phyloP scores from a whole-genome alignment of 2,329 filamentous ascomycete genomes.

The Paraphoma chrysanthemicola region DNA sequence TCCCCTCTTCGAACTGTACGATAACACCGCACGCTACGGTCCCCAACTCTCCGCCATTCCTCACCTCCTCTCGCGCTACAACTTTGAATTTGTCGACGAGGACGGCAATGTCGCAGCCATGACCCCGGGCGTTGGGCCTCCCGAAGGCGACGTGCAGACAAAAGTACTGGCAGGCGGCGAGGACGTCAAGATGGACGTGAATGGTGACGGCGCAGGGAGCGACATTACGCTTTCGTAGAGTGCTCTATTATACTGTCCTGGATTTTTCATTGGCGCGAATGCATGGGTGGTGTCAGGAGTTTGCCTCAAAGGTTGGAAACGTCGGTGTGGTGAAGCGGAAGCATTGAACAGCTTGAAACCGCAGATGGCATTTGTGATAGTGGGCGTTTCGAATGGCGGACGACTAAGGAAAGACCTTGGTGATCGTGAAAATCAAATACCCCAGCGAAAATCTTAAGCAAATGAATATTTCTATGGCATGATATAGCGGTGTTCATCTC shows the following conservation, averaged over 20 bases:
- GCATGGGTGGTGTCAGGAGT: conserved; percentile 11
- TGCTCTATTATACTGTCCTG: neutral
- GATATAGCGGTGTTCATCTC: too few species aligned
- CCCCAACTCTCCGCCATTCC: conserved; percentile 96
- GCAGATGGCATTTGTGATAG: too few species aligned
- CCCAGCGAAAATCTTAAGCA: too few species aligned
- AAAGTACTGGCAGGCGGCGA: conserved; percentile 49
- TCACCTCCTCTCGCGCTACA: conserved; percentile 91
- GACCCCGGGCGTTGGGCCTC: conserved; percentile 78
- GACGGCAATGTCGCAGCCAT: conserved; percentile 83
- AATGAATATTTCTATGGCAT: too few species aligned
- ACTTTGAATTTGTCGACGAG: conserved; percentile 98
- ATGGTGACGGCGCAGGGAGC: conserved; percentile 43
- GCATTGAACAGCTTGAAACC: too few species aligned
- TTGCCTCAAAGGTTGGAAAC: neutral
- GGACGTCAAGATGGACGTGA: conserved; percentile 47
- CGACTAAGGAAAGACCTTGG: too few species aligned
- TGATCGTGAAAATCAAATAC: too few species aligned
- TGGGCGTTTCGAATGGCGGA: too few species aligned
- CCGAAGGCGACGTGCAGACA: conserved; percentile 37
- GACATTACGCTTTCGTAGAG: conserved; percentile 43
- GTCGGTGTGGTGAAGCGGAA: too few species aligned
- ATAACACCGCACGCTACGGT: conserved; percentile 93
- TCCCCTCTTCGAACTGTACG: conserved; percentile 96
- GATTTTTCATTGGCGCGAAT: neutral